Evolutionary conservation across 1,139 yeast species (phyloP).

Genomic region (Candida pseudocylindracea): DNA sequence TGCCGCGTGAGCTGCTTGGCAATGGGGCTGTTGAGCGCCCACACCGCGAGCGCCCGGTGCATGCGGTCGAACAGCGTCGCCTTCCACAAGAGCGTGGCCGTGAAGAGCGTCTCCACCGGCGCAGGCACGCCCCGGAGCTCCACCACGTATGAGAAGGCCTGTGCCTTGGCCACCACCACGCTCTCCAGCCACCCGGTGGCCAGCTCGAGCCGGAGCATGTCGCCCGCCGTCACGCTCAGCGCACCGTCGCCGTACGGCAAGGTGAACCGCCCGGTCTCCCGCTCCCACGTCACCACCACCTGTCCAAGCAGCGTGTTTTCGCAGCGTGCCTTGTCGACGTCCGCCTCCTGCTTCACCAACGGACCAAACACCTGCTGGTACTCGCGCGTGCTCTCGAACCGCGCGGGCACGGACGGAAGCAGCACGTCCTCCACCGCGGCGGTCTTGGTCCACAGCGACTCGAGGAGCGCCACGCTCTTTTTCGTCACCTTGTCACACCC

Average conservation of each 20-base stretch:
- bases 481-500: slow-evolving; percentile 18
- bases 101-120: slow-evolving; percentile 39
- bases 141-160: not conserved
- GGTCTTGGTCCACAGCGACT: slow-evolving; percentile 38
- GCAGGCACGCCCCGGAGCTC: slow-evolving; percentile 22
- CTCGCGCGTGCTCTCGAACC: slow-evolving; percentile 69
- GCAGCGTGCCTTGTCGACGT: no score
- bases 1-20: no score
- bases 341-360: slow-evolving; percentile 21
- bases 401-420: slow-evolving; percentile 46
- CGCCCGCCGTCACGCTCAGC: not conserved
- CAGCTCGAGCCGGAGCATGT: slow-evolving; percentile 18
- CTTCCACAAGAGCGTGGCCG: slow-evolving; percentile 83
- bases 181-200: slow-evolving; percentile 46
- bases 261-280: no score
- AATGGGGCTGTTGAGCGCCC: no score
- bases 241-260: no score
- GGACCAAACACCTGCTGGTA: slow-evolving; percentile 81
- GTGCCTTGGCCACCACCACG: slow-evolving; percentile 31
- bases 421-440: slow-evolving; percentile 14
- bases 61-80: slow-evolving; percentile 67
- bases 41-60: slow-evolving; percentile 42
- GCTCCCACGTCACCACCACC: no score
- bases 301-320: no score
- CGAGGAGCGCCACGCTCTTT: slow-evolving; percentile 38